Conservation (phyloP, 1,139 yeast species). For the Nakaseomyces sp. region DNA sequence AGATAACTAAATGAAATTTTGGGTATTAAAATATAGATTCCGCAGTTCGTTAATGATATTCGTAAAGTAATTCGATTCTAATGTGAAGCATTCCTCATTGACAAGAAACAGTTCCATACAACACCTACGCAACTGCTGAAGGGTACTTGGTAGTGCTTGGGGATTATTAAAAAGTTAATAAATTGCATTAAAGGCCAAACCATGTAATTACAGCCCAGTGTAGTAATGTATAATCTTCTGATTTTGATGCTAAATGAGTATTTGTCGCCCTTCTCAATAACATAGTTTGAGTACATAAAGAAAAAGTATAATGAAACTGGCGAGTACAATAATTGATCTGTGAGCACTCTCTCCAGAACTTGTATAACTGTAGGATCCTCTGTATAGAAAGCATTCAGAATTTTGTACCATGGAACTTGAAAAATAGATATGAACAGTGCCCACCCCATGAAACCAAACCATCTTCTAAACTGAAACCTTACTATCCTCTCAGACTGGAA, state of each 20-base stretch:
- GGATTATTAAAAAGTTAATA: constrained; percentile 73
- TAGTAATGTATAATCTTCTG: constrained; percentile 57
- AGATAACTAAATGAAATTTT: no score
- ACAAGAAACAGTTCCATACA: constrained; percentile 84
- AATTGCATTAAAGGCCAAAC: constrained; percentile 97
- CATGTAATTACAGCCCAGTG: constrained; percentile 68
- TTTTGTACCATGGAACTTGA: constrained; percentile 84
- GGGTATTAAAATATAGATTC: neutral
- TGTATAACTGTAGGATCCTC: constrained; percentile 78
- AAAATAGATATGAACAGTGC: constrained; percentile 74
- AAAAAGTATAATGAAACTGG: constrained; percentile 77
- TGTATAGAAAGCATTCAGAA: constrained; percentile 65
- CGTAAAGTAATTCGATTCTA: neutral
- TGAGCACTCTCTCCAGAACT: constrained; percentile 73
- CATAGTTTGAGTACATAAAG: constrained; percentile 74
- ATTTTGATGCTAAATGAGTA: constrained; percentile 58
- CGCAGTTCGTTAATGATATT: neutral
- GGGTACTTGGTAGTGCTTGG: constrained; percentile 77
- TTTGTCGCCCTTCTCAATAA: constrained; percentile 66
- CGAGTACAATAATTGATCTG: constrained; percentile 84
- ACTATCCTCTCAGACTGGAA: constrained; percentile 26
- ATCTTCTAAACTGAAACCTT: constrained; percentile 56
- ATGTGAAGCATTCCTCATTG: constrained; percentile 49
- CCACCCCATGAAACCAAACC: constrained; percentile 81
- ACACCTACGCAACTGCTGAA: constrained; percentile 86